Percentiles rank a stretch among this genome's conserved stretches.
Evolutionary conservation across 2,329 filamentous ascomycete genomes (phyloP).

Genomic region (Paraphoma sp.): DNA sequence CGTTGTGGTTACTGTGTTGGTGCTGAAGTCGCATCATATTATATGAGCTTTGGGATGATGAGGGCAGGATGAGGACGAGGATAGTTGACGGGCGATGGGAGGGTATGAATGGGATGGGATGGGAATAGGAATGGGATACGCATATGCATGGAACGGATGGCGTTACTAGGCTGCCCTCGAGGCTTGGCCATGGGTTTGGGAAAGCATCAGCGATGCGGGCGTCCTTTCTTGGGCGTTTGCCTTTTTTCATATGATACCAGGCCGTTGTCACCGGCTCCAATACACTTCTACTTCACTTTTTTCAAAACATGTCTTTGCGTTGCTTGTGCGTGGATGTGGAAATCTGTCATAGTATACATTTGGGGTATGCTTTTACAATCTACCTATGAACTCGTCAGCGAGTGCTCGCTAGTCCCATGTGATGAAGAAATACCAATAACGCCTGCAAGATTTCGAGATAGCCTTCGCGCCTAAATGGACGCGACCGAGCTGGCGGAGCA

Average conservation of each 20-base stretch:
- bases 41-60: slow-evolving; percentile 21
- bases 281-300: background rate
- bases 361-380: background rate
- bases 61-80: background rate
- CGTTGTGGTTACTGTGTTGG: slow-evolving; percentile 55
- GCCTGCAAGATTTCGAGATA: background rate
- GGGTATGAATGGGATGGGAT: background rate
- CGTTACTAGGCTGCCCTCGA: background rate
- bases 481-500: no score
- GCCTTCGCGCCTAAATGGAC: no score
- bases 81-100: no score
- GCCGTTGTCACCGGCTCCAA: background rate
- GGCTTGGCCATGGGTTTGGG: background rate
- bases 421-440: background rate
- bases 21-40: slow-evolving; percentile 44
- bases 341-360: background rate
- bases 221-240: background rate
- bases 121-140: background rate
- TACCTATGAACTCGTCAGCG: slow-evolving; percentile 8
- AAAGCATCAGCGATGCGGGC: background rate
- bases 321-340: background rate
- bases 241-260: slow-evolving; percentile 3
- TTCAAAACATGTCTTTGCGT: background rate
- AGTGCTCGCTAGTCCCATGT: background rate
- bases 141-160: background rate